phyloP scores from a whole-genome alignment of 495 filamentous ascomycete species.

The Tuber umbilicatum region DNA sequence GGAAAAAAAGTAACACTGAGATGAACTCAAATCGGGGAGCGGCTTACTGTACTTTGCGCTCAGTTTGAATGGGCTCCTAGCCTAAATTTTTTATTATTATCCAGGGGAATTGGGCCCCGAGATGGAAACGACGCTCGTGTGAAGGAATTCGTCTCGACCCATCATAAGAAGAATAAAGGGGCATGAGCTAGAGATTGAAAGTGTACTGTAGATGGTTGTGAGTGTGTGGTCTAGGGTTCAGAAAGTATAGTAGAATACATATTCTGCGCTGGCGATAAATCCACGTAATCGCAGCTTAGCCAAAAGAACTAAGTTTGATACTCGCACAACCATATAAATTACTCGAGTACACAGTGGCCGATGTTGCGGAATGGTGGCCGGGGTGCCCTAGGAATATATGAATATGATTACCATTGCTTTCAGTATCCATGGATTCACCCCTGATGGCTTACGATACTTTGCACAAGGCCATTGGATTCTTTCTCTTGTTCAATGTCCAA shows the following conservation, averaged over 20 bases:
- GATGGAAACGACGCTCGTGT: neutral
- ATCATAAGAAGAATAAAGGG: neutral
- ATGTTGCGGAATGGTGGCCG: neutral
- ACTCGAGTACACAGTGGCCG: neutral
- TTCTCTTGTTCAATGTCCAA: neutral
- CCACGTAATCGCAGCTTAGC: neutral
- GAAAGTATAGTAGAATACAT: neutral
- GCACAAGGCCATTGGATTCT: neutral
- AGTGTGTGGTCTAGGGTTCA: neutral
- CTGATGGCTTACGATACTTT: neutral
- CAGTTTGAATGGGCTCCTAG: neutral
- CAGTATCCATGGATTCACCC: neutral
- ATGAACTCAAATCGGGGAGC: neutral
- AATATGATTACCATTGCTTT: neutral
- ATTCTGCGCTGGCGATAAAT: neutral
- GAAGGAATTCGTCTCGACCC: neutral
- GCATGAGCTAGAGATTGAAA: neutral
- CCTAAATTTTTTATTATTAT: neutral
- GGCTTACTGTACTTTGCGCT: neutral
- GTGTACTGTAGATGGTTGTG: neutral
- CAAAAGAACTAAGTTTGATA: neutral
- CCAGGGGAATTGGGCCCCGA: neutral
- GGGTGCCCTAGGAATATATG: neutral
- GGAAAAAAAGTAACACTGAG: neutral
- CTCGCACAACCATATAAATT: neutral